Percentiles rank a stretch among this genome's conserved stretches.
Conservation (phyloP, 83 land plant genomes). For the Diphasiastrum complanatum region DNA sequence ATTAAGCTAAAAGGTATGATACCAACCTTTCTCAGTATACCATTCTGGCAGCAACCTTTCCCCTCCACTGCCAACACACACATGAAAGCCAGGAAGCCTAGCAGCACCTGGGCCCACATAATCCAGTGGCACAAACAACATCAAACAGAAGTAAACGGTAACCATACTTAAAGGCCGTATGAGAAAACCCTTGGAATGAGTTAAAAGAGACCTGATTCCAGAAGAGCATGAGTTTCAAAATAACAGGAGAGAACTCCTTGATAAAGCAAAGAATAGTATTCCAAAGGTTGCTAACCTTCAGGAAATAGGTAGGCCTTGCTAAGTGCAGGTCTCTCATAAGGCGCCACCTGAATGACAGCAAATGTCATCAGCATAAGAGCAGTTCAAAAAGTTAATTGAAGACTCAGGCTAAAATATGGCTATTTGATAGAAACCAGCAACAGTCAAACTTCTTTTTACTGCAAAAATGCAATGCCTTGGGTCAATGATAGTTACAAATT, state of each 20-base stretch:
- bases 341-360: constrained; percentile 69
- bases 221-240: not conserved
- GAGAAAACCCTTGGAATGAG: not conserved
- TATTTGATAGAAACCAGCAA: not conserved
- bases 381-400: not conserved
- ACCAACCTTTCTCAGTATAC: constrained; percentile 81
- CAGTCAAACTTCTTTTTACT: too few species aligned
- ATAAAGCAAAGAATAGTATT: too few species aligned
- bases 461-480: too few species aligned
- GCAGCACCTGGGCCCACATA: constrained; percentile 51
- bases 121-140: not conserved
- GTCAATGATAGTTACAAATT: too few species aligned
- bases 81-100: constrained; percentile 95
- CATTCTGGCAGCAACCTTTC: constrained; percentile 84
- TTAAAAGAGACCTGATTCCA: not conserved
- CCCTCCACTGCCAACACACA: constrained; percentile 94
- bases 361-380: not conserved
- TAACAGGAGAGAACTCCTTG: not conserved
- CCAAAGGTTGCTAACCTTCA: constrained; percentile 37
- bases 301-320: constrained; percentile 97
- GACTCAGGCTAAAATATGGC: constrained; percentile 3
- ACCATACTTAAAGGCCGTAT: not conserved
- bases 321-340: constrained; percentile 96
- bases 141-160: not conserved
- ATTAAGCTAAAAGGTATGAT: not conserved